Evolutionary conservation across 441 rosid species (phyloP).

Genomic region (Aleurites moluccanus): DNA sequence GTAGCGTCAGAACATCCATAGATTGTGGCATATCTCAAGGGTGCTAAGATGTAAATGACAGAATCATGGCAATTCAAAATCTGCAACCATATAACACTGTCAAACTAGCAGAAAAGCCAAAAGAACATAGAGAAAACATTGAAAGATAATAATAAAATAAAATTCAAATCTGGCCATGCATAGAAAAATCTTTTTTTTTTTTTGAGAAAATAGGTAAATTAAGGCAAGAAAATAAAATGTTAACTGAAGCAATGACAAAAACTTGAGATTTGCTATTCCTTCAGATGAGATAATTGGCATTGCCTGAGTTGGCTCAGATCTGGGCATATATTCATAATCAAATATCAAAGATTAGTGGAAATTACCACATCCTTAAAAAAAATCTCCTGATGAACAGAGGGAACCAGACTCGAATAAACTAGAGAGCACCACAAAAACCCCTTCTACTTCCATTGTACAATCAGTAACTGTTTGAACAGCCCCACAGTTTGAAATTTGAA

Average conservation of each 20-base stretch:
- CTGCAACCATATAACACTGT: conserved; percentile 42
- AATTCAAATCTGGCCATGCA: neutral
- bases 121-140: too few species aligned
- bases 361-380: neutral
- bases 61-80: conserved; percentile 98
- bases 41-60: conserved; percentile 87
- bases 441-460: neutral
- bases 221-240: neutral
- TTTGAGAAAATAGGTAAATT: neutral
- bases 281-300: neutral
- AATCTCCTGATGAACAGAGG: neutral
- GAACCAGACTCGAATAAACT: neutral
- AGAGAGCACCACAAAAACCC: neutral
- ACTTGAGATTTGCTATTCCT: neutral
- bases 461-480: neutral
- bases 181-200: neutral
- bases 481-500: neutral
- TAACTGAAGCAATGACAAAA: conserved; percentile 5
- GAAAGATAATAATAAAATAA: neutral
- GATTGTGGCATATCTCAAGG: conserved; percentile 85
- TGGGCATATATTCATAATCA: neutral
- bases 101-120: conserved; percentile 10
- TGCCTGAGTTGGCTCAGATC: neutral
- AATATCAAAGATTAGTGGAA: neutral
- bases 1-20: conserved; percentile 99